These are phyloP conservation scores for Hibiscus trionum DNA, from an alignment of 345 rosid genomes.

Conservation along the genomic window DNA sequence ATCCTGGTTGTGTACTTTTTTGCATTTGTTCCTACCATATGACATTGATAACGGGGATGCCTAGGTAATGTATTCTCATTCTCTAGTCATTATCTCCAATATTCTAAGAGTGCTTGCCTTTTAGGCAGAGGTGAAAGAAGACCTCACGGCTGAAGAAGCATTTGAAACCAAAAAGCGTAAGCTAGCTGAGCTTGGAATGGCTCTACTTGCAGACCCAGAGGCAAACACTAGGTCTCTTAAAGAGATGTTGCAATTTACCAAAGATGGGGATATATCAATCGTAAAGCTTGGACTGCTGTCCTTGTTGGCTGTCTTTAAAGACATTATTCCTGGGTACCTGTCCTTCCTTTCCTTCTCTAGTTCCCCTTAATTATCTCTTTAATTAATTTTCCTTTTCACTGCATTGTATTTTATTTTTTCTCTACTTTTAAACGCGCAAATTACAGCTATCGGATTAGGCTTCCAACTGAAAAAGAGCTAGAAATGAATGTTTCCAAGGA, in stretches of 20 bases:
- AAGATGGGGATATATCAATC: constrained; percentile 48
- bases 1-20: background rate
- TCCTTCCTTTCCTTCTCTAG: constrained; percentile 3
- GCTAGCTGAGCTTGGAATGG: constrained; percentile 79
- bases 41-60: background rate
- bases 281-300: constrained; percentile 71
- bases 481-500: constrained; percentile 98
- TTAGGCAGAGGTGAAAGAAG: constrained; percentile 91
- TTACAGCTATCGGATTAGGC: constrained; percentile 85
- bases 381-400: background rate
- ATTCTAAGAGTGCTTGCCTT: constrained; percentile 7
- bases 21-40: background rate
- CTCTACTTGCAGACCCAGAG: constrained; percentile 72
- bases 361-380: constrained; percentile 3
- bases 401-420: background rate
- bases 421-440: background rate
- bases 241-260: constrained; percentile 62
- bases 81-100: background rate
- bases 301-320: constrained; percentile 85
- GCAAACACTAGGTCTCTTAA: constrained; percentile 59
- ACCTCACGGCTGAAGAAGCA: constrained; percentile 67
- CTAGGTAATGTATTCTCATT: background rate
- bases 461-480: constrained; percentile 91
- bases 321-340: constrained; percentile 84
- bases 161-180: constrained; percentile 55